Percentiles rank a stretch among this genome's conserved stretches.
These are phyloP conservation scores for Lodderomyces beijingensis DNA, from an alignment of 1,139 yeast genomes.

Conservation along the genomic window DNA sequence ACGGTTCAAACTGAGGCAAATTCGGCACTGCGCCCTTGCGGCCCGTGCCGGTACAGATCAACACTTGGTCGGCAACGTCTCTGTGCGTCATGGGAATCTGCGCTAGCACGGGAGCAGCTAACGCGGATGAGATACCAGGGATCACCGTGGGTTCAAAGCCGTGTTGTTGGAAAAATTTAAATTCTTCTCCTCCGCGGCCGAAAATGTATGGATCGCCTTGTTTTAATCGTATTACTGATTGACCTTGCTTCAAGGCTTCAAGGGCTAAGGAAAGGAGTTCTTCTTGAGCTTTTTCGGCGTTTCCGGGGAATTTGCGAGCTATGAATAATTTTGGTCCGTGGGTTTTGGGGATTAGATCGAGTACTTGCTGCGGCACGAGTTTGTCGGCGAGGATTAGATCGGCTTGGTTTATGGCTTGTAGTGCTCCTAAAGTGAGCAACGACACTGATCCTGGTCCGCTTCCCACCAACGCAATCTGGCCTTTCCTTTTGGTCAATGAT, in stretches of 20 bases:
- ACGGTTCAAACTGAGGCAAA: conserved; percentile 65
- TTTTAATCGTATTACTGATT: conserved; percentile 80
- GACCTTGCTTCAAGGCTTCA: conserved; percentile 57
- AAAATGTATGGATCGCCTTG: conserved; percentile 98
- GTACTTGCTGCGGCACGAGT: conserved; percentile 82
- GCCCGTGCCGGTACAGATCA: conserved; percentile 94
- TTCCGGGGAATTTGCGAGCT: conserved; percentile 94
- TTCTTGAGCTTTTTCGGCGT: conserved; percentile 90
- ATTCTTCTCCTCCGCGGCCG: conserved; percentile 97
- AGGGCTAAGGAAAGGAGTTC: conserved; percentile 74
- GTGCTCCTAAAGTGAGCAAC: conserved; percentile 79
- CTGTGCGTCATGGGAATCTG: conserved; percentile 90
- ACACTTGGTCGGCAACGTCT: conserved; percentile 87
- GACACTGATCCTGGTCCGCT: conserved; percentile 93
- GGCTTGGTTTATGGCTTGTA: conserved; percentile 74
- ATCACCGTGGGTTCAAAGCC: conserved; percentile 72
- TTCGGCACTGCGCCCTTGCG: conserved; percentile 78
- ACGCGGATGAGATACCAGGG: conserved; percentile 88
- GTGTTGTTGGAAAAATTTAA: conserved; percentile 54
- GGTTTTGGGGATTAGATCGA: conserved; percentile 70
- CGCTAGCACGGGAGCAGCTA: conserved; percentile 85
- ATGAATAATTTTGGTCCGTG: conserved; percentile 64
- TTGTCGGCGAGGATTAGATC: conserved; percentile 88
- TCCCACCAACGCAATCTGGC: conserved; percentile 82
- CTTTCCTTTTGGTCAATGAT: conserved; percentile 5